These are phyloP conservation scores for Trichoderma koningiopsis DNA, from an alignment of 2,329 filamentous ascomycete genomes.

Conservation along the genomic window DNA sequence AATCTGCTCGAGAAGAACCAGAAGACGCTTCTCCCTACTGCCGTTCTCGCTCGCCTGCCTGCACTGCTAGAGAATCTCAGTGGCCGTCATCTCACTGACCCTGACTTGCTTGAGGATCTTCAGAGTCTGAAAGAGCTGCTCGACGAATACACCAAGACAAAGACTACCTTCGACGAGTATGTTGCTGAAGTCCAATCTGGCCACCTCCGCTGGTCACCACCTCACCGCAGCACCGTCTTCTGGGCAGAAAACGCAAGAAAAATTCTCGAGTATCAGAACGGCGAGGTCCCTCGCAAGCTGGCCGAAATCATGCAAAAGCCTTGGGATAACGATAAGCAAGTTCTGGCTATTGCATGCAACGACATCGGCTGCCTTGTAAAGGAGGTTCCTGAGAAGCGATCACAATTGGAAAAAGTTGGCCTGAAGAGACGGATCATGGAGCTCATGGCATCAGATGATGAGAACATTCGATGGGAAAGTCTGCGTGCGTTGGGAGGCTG, in stretches of 20 bases:
- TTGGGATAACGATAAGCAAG: conserved; percentile 82
- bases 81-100: conserved; percentile 64
- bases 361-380: conserved; percentile 87
- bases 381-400: conserved; percentile 82
- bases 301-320: conserved; percentile 76
- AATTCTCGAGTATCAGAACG: conserved; percentile 82
- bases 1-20: conserved; percentile 76
- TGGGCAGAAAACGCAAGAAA: conserved; percentile 89
- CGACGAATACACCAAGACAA: conserved; percentile 69
- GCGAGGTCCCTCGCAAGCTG: conserved; percentile 75
- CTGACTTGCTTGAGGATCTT: conserved; percentile 65
- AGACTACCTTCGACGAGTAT: conserved; percentile 85
- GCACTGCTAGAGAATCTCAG: conserved; percentile 64
- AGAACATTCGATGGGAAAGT: conserved; percentile 90
- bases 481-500: conserved; percentile 74
- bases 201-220: conserved; percentile 89
- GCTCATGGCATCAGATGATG: conserved; percentile 86
- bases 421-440: conserved; percentile 90
- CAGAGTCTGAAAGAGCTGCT: conserved; percentile 62
- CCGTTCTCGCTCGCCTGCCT: conserved; percentile 82
- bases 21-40: conserved; percentile 77
- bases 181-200: conserved; percentile 82
- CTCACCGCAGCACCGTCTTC: conserved; percentile 82
- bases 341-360: conserved; percentile 89
- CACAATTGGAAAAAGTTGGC: conserved; percentile 78